A percentile compares a stretch with the other conserved stretches of the same genome.
These are phyloP conservation scores for Melocanna baccifera DNA, from an alignment of 176 grass and related monocot genomes.

Conservation along the genomic window DNA sequence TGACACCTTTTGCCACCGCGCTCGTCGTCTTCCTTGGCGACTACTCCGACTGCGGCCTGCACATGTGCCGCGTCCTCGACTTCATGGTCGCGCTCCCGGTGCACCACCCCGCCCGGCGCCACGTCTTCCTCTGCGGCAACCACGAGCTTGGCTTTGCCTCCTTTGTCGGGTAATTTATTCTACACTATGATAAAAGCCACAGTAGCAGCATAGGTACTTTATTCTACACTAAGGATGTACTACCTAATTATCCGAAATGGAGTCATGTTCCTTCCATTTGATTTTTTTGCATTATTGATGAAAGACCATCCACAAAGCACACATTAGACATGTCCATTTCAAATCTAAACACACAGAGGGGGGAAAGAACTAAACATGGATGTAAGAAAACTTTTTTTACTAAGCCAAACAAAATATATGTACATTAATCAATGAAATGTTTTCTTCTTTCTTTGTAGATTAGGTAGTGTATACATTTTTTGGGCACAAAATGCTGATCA, in stretches of 20 bases:
- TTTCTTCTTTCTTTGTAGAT: not conserved
- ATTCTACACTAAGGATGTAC: not conserved
- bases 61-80: no score
- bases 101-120: no score
- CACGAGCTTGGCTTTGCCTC: no score
- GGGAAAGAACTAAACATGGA: not conserved
- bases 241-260: not conserved
- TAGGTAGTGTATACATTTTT: not conserved
- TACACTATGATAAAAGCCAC: not conserved
- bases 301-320: not conserved
- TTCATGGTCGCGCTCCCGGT: no score
- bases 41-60: no score
- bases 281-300: not conserved
- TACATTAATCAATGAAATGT: not conserved
- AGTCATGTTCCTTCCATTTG: not conserved
- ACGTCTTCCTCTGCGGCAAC: no score
- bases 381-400: not conserved
- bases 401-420: not conserved
- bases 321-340: not conserved
- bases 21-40: no score
- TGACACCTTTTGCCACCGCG: no score
- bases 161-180: no score
- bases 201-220: not conserved
- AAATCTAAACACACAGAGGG: not conserved
- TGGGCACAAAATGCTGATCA: not conserved